phyloP scores from a whole-genome alignment of 164 flowering plant species.

The Saururus chinensis region DNA sequence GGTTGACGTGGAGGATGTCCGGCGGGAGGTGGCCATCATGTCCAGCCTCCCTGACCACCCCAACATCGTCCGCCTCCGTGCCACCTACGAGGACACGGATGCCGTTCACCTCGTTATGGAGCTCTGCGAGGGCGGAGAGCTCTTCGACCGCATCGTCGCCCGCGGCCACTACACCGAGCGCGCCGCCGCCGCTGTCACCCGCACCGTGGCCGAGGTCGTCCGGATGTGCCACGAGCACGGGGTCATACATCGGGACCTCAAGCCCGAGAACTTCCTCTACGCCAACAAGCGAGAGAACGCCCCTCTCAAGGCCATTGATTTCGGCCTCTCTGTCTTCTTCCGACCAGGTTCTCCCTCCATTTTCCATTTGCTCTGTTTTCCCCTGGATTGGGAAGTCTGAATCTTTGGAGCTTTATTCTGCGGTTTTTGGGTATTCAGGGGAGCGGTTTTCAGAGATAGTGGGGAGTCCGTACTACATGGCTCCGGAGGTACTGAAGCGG shows the following conservation, averaged over 20 bases:
- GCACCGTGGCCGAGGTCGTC: slow-evolving; percentile 85
- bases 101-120: slow-evolving; percentile 94
- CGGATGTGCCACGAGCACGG: slow-evolving; percentile 90
- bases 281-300: slow-evolving; percentile 85
- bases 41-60: slow-evolving; percentile 71
- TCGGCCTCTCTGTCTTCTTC: slow-evolving; percentile 87
- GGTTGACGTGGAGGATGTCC: slow-evolving; percentile 78
- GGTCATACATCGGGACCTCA: slow-evolving; percentile 86
- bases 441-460: slow-evolving; percentile 65
- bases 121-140: slow-evolving; percentile 96
- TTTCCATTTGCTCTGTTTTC: background rate
- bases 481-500: slow-evolving; percentile 90
- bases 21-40: slow-evolving; percentile 90
- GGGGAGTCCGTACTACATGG: slow-evolving; percentile 99
- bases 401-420: background rate
- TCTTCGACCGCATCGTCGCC: slow-evolving; percentile 90
- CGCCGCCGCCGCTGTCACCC: slow-evolving; percentile 72
- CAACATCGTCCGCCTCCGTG: slow-evolving; percentile 61
- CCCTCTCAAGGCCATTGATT: slow-evolving; percentile 79
- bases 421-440: slow-evolving; percentile 17
- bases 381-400: slow-evolving; percentile 5
- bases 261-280: slow-evolving; percentile 92
- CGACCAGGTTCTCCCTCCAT: slow-evolving; percentile 35
- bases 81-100: slow-evolving; percentile 81
- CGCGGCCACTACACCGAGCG: slow-evolving; percentile 87